These are phyloP conservation scores for Wickerhamomyces sp. DNA, from an alignment of 1,139 yeast species.

Conservation along the genomic window DNA sequence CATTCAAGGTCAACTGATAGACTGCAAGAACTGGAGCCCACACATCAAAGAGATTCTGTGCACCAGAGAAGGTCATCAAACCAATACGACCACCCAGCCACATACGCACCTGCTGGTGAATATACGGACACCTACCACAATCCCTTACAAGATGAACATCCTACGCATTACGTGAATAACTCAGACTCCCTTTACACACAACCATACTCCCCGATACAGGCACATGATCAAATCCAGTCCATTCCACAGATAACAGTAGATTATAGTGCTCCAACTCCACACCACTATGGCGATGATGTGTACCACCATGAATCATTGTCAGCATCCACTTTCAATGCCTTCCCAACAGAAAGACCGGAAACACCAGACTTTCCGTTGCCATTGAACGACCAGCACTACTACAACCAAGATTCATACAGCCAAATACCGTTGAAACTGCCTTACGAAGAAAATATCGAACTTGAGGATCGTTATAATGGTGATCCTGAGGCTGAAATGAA, in stretches of 20 bases:
- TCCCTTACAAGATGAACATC: not conserved
- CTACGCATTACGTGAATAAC: not conserved
- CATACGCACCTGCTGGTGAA: not conserved
- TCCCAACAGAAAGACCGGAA: slow-evolving; percentile 18
- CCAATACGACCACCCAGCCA: slow-evolving; percentile 2
- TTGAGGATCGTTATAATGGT: slow-evolving; percentile 9
- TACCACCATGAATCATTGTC: slow-evolving; percentile 14
- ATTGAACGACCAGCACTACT: slow-evolving; percentile 10
- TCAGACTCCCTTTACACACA: slow-evolving; percentile 4
- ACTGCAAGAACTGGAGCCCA: slow-evolving; percentile 11
- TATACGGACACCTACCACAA: slow-evolving; percentile 1
- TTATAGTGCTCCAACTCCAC: slow-evolving; percentile 2
- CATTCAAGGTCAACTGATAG: slow-evolving; percentile 11
- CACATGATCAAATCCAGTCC: slow-evolving; percentile 5
- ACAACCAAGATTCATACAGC: slow-evolving; percentile 13
- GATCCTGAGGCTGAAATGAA: slow-evolving; percentile 17
- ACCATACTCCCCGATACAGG: slow-evolving; percentile 23
- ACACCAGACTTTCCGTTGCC: slow-evolving; percentile 7
- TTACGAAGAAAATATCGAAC: slow-evolving; percentile 9
- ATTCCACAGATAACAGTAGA: slow-evolving; percentile 18
- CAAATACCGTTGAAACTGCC: slow-evolving; percentile 13
- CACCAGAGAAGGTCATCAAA: slow-evolving; percentile 14
- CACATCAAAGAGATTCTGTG: slow-evolving; percentile 10
- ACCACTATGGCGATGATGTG: slow-evolving; percentile 12
- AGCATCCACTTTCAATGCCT: slow-evolving; percentile 21